Percentiles rank a stretch among this genome's conserved stretches.
Evolutionary conservation across 1,139 yeast species (phyloP).

Genomic region (Yamadazyma sp.): DNA sequence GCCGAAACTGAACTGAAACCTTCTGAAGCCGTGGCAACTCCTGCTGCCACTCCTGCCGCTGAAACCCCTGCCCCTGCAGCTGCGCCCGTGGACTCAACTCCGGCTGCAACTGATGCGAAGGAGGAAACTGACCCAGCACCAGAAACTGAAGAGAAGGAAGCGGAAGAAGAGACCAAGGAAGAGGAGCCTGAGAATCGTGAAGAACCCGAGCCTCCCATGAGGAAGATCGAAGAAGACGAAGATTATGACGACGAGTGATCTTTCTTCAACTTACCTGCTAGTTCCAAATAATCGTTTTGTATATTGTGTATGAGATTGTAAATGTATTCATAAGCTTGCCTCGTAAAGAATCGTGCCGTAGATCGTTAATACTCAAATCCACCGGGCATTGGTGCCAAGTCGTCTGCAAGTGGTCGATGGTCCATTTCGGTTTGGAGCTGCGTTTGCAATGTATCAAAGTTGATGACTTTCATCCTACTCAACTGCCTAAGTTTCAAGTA

Average conservation of each 20-base stretch:
- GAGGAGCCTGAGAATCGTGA: slow-evolving; percentile 26
- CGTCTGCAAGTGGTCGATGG: neutral
- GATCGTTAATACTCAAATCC: slow-evolving; percentile 4
- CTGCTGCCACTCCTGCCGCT: slow-evolving; percentile 7
- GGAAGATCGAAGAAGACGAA: slow-evolving; percentile 81
- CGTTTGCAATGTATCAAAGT: slow-evolving; percentile 8
- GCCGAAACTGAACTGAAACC: slow-evolving; percentile 1
- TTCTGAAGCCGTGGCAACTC: slow-evolving; percentile 1
- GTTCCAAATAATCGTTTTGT: neutral
- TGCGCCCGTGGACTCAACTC: slow-evolving; percentile 1
- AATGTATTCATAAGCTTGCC: neutral
- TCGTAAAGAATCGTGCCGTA: no score
- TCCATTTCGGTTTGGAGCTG: neutral
- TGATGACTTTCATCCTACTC: slow-evolving; percentile 20
- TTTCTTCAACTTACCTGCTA: no score
- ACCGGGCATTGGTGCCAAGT: slow-evolving; percentile 5
- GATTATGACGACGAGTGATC: slow-evolving; percentile 71
- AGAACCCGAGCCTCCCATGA: slow-evolving; percentile 63
- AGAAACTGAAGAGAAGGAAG: slow-evolving; percentile 2
- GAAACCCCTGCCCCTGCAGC: slow-evolving; percentile 1
- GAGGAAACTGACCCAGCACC: slow-evolving; percentile 7
- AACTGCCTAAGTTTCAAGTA: slow-evolving; percentile 27
- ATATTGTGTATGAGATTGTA: neutral
- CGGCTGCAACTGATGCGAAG: slow-evolving; percentile 3
- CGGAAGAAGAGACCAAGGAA: slow-evolving; percentile 15